These are phyloP conservation scores for Cercospora sp. DNA, from an alignment of 2,329 filamentous ascomycete species.

Conservation along the genomic window DNA sequence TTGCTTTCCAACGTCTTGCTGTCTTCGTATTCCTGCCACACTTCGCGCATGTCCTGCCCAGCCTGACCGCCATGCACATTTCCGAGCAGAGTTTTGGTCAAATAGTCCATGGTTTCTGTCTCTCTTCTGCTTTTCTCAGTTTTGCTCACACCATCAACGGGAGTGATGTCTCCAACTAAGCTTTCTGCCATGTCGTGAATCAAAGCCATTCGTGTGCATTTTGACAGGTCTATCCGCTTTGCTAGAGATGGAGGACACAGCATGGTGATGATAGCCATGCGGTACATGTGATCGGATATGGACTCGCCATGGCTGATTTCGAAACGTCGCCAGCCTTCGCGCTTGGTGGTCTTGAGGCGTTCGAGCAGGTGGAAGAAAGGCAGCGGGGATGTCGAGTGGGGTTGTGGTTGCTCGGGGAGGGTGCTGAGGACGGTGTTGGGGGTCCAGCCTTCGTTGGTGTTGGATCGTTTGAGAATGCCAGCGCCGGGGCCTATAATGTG, in stretches of 20 bases:
- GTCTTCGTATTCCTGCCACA: slow-evolving; percentile 97
- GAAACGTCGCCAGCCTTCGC: slow-evolving; percentile 93
- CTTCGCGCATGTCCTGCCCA: slow-evolving; percentile 68
- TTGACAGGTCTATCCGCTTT: slow-evolving; percentile 69
- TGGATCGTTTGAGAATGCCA: slow-evolving; percentile 37
- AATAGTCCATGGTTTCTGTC: slow-evolving; percentile 86
- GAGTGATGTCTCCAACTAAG: slow-evolving; percentile 94
- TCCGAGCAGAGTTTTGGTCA: slow-evolving; percentile 71
- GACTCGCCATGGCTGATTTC: slow-evolving; percentile 76
- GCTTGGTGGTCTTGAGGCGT: slow-evolving; percentile 91
- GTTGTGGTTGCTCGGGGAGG: slow-evolving; percentile 60
- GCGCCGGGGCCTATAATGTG: slow-evolving; percentile 35
- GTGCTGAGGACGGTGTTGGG: slow-evolving; percentile 61
- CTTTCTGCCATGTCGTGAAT: slow-evolving; percentile 97
- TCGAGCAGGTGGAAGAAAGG: slow-evolving; percentile 94
- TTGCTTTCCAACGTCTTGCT: slow-evolving; percentile 76
- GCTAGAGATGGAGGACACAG: slow-evolving; percentile 76
- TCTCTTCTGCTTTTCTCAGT: slow-evolving; percentile 86
- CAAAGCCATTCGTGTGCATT: slow-evolving; percentile 92
- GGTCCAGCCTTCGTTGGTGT: slow-evolving; percentile 42
- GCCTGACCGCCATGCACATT: slow-evolving; percentile 69
- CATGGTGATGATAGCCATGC: slow-evolving; percentile 96
- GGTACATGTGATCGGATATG: slow-evolving; percentile 97
- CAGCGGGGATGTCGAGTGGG: slow-evolving; percentile 68
- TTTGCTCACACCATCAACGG: slow-evolving; percentile 82